Evolutionary conservation across 2,329 filamentous ascomycete species (phyloP), one percentile per base, ranked within the genome.

Genomic region (Chaetomiaceae sp.): DNA sequence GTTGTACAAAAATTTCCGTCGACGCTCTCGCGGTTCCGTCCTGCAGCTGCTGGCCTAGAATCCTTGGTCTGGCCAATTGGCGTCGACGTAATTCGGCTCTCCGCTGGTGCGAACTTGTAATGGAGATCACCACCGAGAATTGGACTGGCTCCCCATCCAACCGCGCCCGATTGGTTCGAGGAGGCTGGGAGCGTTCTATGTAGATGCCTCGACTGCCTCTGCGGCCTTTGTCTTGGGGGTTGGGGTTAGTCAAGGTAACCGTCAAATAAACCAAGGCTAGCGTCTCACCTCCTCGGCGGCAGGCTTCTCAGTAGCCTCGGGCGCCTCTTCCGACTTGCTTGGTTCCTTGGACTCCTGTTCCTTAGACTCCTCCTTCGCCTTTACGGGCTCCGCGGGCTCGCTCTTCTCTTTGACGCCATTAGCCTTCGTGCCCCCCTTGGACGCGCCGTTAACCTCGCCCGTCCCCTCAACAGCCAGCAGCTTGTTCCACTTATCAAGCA

Each of bases 401-500:
- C 65, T 61, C 23, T 65, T 67, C 33, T 71, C 69, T 55, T 74
- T 71, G 46, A 65, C 66, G 21, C 71, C 74, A 47, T 77, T 71
- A 13, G 67, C 61, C 47, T 71, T 72, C 4, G 63, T 38, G 29
- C 56, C 48, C 41, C 66, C 64, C 47, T 71, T 69, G 64, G 66
- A 58, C 10, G 71, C 68, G 54, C 78, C 74, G 32, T 80, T 80
- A 2, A 78, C 72, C 32, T 55, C 58, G 27, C 53, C 58, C 7
- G 74, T 66, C 10, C 73, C 70, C 42, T 86, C 85, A 14, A 73
- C 75, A 30, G 81, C 81, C n/a, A 97, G 77, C 32, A 90, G 79
- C 68, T 87, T 86, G 69, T 87, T 95, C 94, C 94, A 99, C 70
- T 86, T 87, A 60, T 86, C 84, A n/a, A 97, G 76, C 43, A 99